These are phyloP conservation scores for Pseudogymnoascus sp. DNA, from an alignment of 2,329 filamentous ascomycete genomes.

Conservation along the genomic window DNA sequence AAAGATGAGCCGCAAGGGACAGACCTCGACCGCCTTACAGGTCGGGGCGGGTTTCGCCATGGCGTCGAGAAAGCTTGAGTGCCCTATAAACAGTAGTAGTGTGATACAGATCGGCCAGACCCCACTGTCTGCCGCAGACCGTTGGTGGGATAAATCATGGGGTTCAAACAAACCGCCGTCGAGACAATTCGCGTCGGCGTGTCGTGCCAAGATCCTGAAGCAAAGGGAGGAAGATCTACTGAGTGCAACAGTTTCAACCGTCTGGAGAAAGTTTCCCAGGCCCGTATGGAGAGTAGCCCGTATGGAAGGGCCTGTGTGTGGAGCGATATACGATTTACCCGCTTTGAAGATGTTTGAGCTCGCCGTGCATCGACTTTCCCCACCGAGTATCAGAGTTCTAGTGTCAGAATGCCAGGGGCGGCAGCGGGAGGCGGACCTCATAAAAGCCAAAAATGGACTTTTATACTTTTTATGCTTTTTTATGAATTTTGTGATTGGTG, in stretches of 20 bases:
- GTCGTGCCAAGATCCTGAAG: not conserved
- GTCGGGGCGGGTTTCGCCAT: not conserved
- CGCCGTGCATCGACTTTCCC: not conserved
- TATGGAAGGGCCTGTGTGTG: not conserved
- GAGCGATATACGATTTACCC: not conserved
- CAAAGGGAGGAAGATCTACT: not conserved
- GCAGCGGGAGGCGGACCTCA: not conserved
- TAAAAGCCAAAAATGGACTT: not conserved
- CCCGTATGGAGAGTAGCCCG: not conserved
- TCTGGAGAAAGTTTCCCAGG: not conserved
- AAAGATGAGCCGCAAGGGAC: not conserved
- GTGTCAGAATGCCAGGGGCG: not conserved
- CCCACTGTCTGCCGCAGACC: not conserved
- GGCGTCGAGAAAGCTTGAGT: slow-evolving; percentile 1
- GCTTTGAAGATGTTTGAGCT: not conserved
- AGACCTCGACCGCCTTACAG: not conserved
- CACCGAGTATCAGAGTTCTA: not conserved
- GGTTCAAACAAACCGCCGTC: not conserved
- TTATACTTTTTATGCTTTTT: not conserved
- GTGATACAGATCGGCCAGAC: not conserved
- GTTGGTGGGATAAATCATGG: slow-evolving; percentile 3
- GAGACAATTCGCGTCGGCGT: not conserved
- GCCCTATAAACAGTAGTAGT: not conserved
- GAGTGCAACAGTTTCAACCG: not conserved
- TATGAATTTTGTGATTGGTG: not conserved